Percentiles rank a stretch among this genome's conserved stretches.
Evolutionary conservation across 768 basidiomycete species (phyloP).

Genomic region (Crepidotus variabilis): DNA sequence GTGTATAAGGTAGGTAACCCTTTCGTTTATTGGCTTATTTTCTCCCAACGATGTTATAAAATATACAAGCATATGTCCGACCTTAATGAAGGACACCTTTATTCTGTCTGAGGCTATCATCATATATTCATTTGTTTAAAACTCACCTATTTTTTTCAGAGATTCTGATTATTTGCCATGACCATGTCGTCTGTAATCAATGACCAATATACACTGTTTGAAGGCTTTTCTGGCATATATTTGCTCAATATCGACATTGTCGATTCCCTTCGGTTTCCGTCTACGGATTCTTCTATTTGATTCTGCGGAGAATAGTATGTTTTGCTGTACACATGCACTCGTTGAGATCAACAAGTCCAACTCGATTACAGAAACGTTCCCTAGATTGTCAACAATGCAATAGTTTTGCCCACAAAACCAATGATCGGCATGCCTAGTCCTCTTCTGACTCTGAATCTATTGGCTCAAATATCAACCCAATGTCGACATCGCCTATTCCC

Average conservation of each 20-base stretch:
- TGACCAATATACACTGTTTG: too few species aligned
- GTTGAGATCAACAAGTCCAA: too few species aligned
- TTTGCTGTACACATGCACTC: too few species aligned
- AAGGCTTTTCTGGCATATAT: neutral
- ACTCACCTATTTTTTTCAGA: neutral
- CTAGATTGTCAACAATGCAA: too few species aligned
- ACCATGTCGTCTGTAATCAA: too few species aligned
- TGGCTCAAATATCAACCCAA: neutral
- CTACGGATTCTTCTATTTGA: too few species aligned
- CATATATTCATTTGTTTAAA: neutral
- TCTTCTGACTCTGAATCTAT: too few species aligned
- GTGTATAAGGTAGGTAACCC: neutral
- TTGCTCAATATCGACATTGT: neutral
- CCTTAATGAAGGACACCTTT: slow-evolving; percentile 49
- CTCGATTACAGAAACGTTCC: too few species aligned
- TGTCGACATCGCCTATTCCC: neutral
- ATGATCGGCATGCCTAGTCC: too few species aligned
- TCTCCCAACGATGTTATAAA: slow-evolving; percentile 34
- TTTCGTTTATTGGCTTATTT: slow-evolving; percentile 7
- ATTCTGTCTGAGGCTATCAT: slow-evolving; percentile 41
- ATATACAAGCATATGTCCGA: slow-evolving; percentile 79
- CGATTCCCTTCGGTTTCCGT: neutral
- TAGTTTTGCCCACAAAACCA: too few species aligned
- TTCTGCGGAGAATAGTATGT: too few species aligned
- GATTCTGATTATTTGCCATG: too few species aligned